phyloP scores from a whole-genome alignment of 2,329 filamentous ascomycete genomes.

The Pseudocercospora eumusae region DNA sequence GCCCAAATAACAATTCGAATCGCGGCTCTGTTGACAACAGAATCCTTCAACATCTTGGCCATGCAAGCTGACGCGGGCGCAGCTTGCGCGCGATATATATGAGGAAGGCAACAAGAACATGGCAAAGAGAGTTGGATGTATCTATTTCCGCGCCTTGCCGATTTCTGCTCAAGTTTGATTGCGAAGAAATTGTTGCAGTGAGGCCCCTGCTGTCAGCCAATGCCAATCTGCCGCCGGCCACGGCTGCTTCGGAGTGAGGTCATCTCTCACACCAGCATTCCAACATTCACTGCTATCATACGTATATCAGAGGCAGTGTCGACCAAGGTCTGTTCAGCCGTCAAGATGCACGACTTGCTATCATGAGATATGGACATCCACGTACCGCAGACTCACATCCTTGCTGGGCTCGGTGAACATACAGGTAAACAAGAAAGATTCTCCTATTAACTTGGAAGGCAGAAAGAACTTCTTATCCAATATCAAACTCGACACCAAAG shows the following conservation, averaged over 20 bases:
- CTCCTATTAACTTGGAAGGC: too few relatives aligned
- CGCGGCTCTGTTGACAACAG: constrained; percentile 22
- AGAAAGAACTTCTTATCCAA: background rate
- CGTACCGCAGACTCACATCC: background rate
- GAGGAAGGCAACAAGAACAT: background rate
- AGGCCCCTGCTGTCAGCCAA: constrained; percentile 7
- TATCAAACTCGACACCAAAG: background rate
- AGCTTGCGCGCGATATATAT: constrained; percentile 6
- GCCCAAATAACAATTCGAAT: constrained; percentile 29
- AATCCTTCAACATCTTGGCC: constrained; percentile 32
- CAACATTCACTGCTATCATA: constrained; percentile 6
- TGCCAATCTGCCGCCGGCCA: constrained; percentile 8
- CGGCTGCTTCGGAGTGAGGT: constrained; percentile 2
- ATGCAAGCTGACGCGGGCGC: constrained; percentile 11
- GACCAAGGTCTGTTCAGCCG: background rate
- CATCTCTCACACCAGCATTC: background rate
- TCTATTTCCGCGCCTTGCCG: constrained; percentile 9
- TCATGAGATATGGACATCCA: background rate
- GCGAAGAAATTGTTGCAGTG: background rate
- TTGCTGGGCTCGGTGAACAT: background rate
- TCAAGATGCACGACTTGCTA: too few relatives aligned
- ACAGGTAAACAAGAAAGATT: background rate
- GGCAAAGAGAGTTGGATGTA: background rate
- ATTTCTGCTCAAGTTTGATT: constrained; percentile 13
- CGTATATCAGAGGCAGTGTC: too few relatives aligned